Evolutionary conservation across 257 asterid genomes (phyloP).

Genomic region (Nyctanthes arbortristis): DNA sequence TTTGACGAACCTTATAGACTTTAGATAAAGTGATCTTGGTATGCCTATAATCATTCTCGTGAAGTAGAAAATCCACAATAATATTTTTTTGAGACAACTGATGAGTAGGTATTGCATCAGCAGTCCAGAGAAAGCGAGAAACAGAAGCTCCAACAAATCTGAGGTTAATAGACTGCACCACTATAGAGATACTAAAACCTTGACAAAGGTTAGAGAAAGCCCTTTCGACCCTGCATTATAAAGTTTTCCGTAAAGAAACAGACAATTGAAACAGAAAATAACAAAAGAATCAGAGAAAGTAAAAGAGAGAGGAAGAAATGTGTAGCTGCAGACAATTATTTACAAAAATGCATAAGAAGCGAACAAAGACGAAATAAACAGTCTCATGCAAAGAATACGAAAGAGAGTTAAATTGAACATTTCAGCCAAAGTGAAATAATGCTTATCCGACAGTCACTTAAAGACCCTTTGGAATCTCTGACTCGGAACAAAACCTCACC

Average conservation of each 20-base stretch:
- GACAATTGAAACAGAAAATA: background rate
- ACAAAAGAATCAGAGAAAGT: background rate
- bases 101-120: too few relatives aligned
- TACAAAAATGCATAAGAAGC: background rate
- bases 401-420: background rate
- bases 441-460: background rate
- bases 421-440: background rate
- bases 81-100: background rate
- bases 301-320: background rate
- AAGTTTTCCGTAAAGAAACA: too few relatives aligned
- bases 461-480: background rate
- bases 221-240: too few relatives aligned
- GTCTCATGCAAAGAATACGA: background rate
- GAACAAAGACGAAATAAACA: background rate
- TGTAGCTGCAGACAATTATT: background rate
- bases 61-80: background rate
- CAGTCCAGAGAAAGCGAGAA: too few relatives aligned
- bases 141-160: too few relatives aligned
- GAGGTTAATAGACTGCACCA: too few relatives aligned
- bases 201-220: too few relatives aligned
- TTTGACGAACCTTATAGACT: background rate
- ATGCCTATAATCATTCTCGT: too few relatives aligned
- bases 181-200: too few relatives aligned
- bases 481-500: background rate
- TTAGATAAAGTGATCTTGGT: background rate